Evolutionary conservation across 768 basidiomycete species (phyloP).

Genomic region (Tricholoma sp.): DNA sequence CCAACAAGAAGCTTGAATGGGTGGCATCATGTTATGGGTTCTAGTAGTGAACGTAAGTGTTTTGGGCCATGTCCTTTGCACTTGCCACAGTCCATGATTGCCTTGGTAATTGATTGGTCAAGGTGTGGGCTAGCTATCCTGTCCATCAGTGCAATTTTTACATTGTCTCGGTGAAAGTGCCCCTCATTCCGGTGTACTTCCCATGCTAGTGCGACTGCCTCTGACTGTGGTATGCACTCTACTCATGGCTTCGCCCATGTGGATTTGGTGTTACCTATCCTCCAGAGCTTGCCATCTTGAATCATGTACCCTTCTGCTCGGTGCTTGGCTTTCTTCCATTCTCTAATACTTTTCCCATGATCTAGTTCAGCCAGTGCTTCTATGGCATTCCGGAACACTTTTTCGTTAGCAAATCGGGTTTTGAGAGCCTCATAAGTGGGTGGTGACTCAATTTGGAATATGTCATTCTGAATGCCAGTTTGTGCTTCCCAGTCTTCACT

Average conservation of each 20-base stretch:
- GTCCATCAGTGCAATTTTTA: slow-evolving; percentile 14
- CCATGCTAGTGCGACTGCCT: slow-evolving; percentile 13
- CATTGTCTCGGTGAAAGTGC: slow-evolving; percentile 16
- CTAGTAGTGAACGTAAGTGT: slow-evolving; percentile 28
- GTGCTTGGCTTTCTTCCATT: slow-evolving; percentile 11
- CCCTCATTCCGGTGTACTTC: background rate
- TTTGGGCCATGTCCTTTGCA: slow-evolving; percentile 26
- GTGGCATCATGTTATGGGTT: slow-evolving; percentile 28
- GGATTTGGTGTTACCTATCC: slow-evolving; percentile 7
- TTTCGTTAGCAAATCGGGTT: slow-evolving; percentile 8
- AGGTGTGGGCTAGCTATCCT: slow-evolving; percentile 22
- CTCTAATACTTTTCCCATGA: slow-evolving; percentile 5
- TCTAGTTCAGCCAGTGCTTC: slow-evolving; percentile 13
- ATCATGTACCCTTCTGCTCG: slow-evolving; percentile 16
- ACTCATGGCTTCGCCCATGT: slow-evolving; percentile 2
- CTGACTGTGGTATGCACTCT: slow-evolving; percentile 6
- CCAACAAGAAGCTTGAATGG: no score
- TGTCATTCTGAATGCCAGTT: slow-evolving; percentile 17
- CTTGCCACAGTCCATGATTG: slow-evolving; percentile 17
- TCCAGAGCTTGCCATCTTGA: slow-evolving; percentile 19
- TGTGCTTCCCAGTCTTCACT: slow-evolving; percentile 22
- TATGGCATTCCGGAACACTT: slow-evolving; percentile 14
- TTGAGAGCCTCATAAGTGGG: slow-evolving; percentile 9
- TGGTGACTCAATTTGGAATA: slow-evolving; percentile 3
- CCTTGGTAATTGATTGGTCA: slow-evolving; percentile 16